Base-by-base conservation (phyloP, 176 grass and related monocot species). In the Dactylis glomerata region DNA sequence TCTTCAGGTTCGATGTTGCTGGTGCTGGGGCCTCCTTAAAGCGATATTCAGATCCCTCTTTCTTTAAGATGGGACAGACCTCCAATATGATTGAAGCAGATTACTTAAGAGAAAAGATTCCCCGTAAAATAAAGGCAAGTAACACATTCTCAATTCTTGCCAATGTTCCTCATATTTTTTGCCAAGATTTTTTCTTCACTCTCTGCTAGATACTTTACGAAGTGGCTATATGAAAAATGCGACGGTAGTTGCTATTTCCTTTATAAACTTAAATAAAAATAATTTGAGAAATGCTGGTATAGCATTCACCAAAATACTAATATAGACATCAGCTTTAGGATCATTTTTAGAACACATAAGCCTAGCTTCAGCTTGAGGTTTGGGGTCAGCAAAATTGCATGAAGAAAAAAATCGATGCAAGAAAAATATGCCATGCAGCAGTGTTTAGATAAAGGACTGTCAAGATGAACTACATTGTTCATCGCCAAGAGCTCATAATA, bases 11-110 rank as follows among this genome's bases (percentile, higher is more conserved):
- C 87, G 96, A 99, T 87, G 88, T 92, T 85, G 91, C 96, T 75
- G 96, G 96, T 92, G 93, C 93, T 76, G 96, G 93, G 46, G 91
- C 96, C 33, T 99, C 93, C 78, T 92, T 96, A 46, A 99, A 99
- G 86, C 86, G 96, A 83, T 99, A 99, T 68, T 91, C 96, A 45
- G 96, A 99, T 80, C 96, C 96, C 44, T 99, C 96, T 93, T 94
- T 96, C 76, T 96, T 99, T 82, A 99, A 96, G 85, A 94, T 65
- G 12, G 96, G 89, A 75, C 85, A 86, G 80, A 34, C 84, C 77
- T 76, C 86, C 15, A 89, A 87, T 76, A 90, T 89, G 84, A 77
- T 83, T 82, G 92, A 88, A 50, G 81, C 37, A 8, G 81, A 94
- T 81, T 56, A 79, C 64, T 72, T 87, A 27, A 94, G 88, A 64